These are phyloP conservation scores for Puccinia polysora DNA, from an alignment of 1,284 basidiomycete genomes.

Conservation along the genomic window DNA sequence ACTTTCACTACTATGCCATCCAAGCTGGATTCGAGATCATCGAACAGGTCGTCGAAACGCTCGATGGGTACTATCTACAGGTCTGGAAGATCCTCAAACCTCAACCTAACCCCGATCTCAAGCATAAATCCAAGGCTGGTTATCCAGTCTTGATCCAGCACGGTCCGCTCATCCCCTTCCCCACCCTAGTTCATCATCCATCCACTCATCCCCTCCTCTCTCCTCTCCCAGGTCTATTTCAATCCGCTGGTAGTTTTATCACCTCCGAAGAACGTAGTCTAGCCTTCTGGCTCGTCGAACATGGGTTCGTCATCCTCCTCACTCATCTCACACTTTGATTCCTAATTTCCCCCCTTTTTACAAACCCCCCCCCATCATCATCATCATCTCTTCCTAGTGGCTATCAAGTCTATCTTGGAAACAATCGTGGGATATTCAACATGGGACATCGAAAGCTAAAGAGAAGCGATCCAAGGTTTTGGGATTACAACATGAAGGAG, in stretches of 20 bases:
- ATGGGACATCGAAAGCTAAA: constrained; percentile 60
- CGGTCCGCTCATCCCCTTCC: constrained; percentile 50
- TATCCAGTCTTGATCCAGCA: constrained; percentile 63
- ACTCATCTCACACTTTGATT: no score
- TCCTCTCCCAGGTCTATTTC: constrained; percentile 55
- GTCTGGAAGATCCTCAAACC: constrained; percentile 60
- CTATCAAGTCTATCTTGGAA: constrained; percentile 64
- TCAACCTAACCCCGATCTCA: constrained; percentile 52
- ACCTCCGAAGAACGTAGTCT: constrained; percentile 62
- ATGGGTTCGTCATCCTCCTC: no score
- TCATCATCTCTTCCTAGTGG: constrained; percentile 49
- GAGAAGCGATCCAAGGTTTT: constrained; percentile 60
- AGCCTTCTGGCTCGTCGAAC: constrained; percentile 62
- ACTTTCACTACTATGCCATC: constrained; percentile 60
- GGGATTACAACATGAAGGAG: constrained; percentile 64
- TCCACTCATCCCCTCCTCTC: neutral
- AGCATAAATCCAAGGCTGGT: constrained; percentile 57
- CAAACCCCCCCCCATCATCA: neutral
- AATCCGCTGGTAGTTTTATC: constrained; percentile 62
- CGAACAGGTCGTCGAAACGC: constrained; percentile 60
- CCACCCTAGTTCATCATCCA: neutral
- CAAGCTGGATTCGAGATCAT: constrained; percentile 60
- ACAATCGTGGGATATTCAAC: constrained; percentile 61
- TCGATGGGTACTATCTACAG: constrained; percentile 61
- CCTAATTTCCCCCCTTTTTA: constrained; percentile 40